Percentiles rank a stretch among this genome's conserved stretches.
These are phyloP conservation scores for Dichomitus squalens DNA, from an alignment of 1,284 basidiomycete species.

Conservation along the genomic window DNA sequence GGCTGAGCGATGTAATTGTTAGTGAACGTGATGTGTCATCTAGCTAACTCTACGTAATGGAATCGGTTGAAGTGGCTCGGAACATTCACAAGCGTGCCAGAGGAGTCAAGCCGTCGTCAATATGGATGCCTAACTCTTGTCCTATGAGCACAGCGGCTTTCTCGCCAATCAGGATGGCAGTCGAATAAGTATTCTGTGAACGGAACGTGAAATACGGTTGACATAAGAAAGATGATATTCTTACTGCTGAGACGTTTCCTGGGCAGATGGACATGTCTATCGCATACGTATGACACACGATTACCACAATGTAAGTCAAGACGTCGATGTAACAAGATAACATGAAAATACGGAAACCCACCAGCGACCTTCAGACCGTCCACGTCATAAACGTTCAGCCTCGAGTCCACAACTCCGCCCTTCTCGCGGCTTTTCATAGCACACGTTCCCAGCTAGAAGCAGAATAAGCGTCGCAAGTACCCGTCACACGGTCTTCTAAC, in stretches of 20 bases:
- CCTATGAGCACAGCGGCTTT: constrained; percentile 61
- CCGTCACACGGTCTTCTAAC: neutral
- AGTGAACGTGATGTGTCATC: neutral
- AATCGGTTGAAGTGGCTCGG: too few relatives aligned
- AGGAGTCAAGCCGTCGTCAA: neutral
- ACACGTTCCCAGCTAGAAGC: constrained; percentile 29
- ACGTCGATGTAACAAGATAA: neutral
- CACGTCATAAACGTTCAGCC: constrained; percentile 73
- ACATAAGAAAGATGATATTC: neutral
- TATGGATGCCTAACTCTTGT: constrained; percentile 54
- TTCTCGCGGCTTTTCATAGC: constrained; percentile 74
- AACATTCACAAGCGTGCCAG: neutral
- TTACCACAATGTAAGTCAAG: neutral
- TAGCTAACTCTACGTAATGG: too few relatives aligned
- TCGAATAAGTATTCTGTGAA: constrained; percentile 65
- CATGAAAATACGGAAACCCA: constrained; percentile 2
- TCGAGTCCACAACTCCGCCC: constrained; percentile 74
- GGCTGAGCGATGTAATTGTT: neutral
- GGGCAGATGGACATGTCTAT: constrained; percentile 66
- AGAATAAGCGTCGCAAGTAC: neutral
- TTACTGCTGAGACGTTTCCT: constrained; percentile 38
- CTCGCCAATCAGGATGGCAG: constrained; percentile 67
- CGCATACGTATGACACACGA: neutral
- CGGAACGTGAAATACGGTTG: neutral
- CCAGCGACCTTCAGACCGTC: constrained; percentile 62